Evolutionary conservation across 345 rosid species (phyloP).

Genomic region (Eucalyptus pauciflora): DNA sequence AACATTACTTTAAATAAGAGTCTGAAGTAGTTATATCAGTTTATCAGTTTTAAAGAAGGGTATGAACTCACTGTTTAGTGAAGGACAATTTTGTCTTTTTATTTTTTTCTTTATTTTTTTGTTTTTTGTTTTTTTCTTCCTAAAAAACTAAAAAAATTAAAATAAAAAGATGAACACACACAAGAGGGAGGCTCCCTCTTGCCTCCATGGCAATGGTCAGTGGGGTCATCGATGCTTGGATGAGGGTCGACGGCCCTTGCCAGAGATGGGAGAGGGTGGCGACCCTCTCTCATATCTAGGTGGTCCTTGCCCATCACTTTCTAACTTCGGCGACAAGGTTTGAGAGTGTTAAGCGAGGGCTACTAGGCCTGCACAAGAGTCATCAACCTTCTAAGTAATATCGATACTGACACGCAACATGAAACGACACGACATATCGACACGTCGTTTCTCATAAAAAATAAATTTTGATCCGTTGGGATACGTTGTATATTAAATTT

Average conservation of each 20-base stretch:
- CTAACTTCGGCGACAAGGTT: rapidly evolving
- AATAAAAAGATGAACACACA: too few relatives aligned
- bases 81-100: rapidly evolving
- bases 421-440: too few relatives aligned
- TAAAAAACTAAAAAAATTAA: too few relatives aligned
- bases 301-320: too few relatives aligned
- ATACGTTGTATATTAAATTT: too few relatives aligned
- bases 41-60: rapidly evolving
- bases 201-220: rapidly evolving
- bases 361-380: rapidly evolving
- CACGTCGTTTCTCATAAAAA: too few relatives aligned
- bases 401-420: rapidly evolving
- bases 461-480: rapidly evolving
- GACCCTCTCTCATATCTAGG: rapidly evolving
- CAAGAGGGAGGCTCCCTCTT: too few relatives aligned
- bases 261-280: rapidly evolving
- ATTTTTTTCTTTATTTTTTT: rapidly evolving
- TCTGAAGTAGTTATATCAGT: rapidly evolving
- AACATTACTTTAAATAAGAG: too few relatives aligned
- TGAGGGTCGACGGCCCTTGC: too few relatives aligned
- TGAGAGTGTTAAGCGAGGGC: rapidly evolving
- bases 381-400: rapidly evolving
- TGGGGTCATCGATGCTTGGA: rapidly evolving
- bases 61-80: too few relatives aligned
- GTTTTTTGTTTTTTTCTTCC: too few relatives aligned